phyloP scores from a whole-genome alignment of 306 rosid genomes.

The Bauhinia variegata region DNA sequence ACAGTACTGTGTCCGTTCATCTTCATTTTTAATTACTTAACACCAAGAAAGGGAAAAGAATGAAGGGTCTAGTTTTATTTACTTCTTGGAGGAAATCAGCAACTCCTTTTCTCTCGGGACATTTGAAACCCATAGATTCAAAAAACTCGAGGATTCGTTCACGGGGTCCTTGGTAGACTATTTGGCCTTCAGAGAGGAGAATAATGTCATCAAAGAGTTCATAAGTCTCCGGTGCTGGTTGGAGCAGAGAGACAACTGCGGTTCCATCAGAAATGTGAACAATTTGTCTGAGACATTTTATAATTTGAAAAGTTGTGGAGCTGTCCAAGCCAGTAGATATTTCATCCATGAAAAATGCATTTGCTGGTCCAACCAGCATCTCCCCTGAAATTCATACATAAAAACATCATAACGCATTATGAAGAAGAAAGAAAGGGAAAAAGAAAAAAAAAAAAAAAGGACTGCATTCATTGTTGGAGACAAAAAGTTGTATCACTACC shows the following conservation, averaged over 20 bases:
- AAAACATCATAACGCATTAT: background rate
- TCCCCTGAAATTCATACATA: slow-evolving; percentile 41
- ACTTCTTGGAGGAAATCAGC: slow-evolving; percentile 65
- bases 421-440: no score
- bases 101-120: slow-evolving; percentile 51
- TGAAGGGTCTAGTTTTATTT: background rate
- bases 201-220: slow-evolving; percentile 57
- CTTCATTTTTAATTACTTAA: slow-evolving; percentile 1
- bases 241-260: slow-evolving; percentile 45
- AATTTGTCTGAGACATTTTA: slow-evolving; percentile 45
- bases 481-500: slow-evolving; percentile 34
- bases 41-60: background rate
- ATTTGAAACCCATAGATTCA: slow-evolving; percentile 49
- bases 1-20: background rate
- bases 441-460: no score
- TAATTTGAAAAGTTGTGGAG: slow-evolving; percentile 52
- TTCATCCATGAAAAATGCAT: slow-evolving; percentile 55
- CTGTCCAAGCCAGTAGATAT: slow-evolving; percentile 62
- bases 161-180: slow-evolving; percentile 56
- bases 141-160: slow-evolving; percentile 51
- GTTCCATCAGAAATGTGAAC: slow-evolving; percentile 49
- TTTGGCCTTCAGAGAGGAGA: slow-evolving; percentile 50
- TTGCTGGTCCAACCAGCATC: slow-evolving; percentile 60
- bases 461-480: background rate
- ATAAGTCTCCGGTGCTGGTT: slow-evolving; percentile 59